A percentile compares a stretch with the other conserved stretches of the same genome.
Evolutionary conservation across 352 stramenopile genomes (phyloP).

Genomic region (Globisporangium uncinulatum): DNA sequence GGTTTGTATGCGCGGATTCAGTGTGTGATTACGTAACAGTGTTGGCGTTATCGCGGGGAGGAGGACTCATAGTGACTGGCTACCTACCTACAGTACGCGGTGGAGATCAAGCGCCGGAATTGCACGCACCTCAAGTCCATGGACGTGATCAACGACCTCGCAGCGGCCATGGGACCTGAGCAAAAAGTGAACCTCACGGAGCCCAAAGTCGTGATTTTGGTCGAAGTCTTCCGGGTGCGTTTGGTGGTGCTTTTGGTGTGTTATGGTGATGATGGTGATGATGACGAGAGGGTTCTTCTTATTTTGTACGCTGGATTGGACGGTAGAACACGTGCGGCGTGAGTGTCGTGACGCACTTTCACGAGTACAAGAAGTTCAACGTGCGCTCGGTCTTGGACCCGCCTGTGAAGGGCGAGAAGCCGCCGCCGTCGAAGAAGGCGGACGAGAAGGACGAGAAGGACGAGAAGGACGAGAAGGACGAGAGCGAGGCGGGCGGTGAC

Average conservation of each 20-base stretch:
- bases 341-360: slow-evolving; percentile 69
- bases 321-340: slow-evolving; percentile 56
- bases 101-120: slow-evolving; percentile 79
- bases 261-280: not conserved
- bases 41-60: no score
- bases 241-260: not conserved
- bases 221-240: slow-evolving; percentile 66
- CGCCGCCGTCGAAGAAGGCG: slow-evolving; percentile 10
- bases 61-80: no score
- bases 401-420: slow-evolving; percentile 29
- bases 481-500: slow-evolving; percentile 7
- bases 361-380: slow-evolving; percentile 74
- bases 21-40: no score
- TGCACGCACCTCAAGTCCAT: slow-evolving; percentile 65
- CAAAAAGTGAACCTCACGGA: slow-evolving; percentile 78
- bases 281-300: no score
- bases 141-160: slow-evolving; percentile 68
- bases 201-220: slow-evolving; percentile 50
- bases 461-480: slow-evolving; percentile 1
- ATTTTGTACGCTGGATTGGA: no score
- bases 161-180: slow-evolving; percentile 39
- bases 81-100: slow-evolving; percentile 24
- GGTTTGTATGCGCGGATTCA: not conserved
- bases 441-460: not conserved
- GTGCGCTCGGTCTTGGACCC: slow-evolving; percentile 69